Evolutionary conservation across 1,139 yeast species (phyloP).

Genomic region (Saccharomycopsis crataegensis): DNA sequence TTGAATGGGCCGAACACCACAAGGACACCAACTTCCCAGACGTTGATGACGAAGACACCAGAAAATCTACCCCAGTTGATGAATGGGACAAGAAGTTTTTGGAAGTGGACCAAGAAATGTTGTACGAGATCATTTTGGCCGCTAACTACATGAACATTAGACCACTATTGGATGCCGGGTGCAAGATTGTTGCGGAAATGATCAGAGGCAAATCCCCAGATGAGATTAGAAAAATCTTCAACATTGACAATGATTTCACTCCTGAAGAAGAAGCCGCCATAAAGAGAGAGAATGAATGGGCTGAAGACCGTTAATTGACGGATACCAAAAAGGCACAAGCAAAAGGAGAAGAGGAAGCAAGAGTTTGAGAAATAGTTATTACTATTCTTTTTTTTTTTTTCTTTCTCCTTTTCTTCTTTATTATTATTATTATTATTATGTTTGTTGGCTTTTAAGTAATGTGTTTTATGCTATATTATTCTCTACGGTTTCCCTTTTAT

Average conservation of each 20-base stretch:
- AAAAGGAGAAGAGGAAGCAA: background rate
- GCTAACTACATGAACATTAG: constrained; percentile 93
- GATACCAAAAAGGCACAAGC: background rate
- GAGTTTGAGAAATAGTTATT: background rate
- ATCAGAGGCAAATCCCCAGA: constrained; percentile 94
- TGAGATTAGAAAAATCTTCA: constrained; percentile 92
- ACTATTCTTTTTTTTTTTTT: too few species aligned
- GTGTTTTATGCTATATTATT: too few species aligned
- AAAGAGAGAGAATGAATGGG: constrained; percentile 98
- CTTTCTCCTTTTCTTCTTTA: background rate
- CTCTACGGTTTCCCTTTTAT: too few species aligned
- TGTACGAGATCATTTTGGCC: constrained; percentile 91
- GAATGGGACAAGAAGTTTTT: constrained; percentile 97
- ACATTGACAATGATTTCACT: constrained; percentile 91
- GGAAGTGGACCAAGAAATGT: constrained; percentile 97
- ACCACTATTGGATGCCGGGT: constrained; percentile 89
- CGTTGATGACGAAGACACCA: constrained; percentile 74
- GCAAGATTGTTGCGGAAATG: constrained; percentile 98
- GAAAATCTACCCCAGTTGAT: constrained; percentile 78
- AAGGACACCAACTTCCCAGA: constrained; percentile 74
- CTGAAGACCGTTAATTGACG: constrained; percentile 75
- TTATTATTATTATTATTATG: too few species aligned
- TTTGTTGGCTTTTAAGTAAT: too few species aligned
- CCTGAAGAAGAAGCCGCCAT: constrained; percentile 99
- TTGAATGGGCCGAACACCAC: constrained; percentile 98